Percentiles rank a stretch among this genome's conserved stretches.
phyloP scores from a whole-genome alignment of 2,329 filamentous ascomycete species.

The Trichoderma harzianum region DNA sequence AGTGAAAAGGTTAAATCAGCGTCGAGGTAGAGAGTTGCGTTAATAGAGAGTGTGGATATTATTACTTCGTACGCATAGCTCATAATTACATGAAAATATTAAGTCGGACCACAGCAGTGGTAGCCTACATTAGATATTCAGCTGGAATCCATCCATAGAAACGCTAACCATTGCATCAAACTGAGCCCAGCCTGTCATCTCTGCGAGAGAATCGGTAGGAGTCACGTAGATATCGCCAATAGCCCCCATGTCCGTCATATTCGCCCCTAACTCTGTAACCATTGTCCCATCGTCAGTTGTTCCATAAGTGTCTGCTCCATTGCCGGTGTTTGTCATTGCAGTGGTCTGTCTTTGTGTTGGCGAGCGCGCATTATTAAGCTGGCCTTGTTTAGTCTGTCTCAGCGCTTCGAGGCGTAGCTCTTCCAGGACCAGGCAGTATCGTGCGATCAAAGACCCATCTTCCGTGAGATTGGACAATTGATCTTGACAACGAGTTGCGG shows the following conservation, averaged over 20 bases:
- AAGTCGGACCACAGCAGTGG: too few species aligned
- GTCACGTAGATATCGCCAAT: slow-evolving; percentile 14
- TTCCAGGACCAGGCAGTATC: slow-evolving; percentile 5
- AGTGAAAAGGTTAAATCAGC: neutral
- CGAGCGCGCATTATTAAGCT: neutral
- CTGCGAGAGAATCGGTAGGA: slow-evolving; percentile 1
- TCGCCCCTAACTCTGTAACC: neutral
- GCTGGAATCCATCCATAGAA: slow-evolving; percentile 8
- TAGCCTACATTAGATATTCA: neutral
- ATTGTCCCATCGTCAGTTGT: neutral
- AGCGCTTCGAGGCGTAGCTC: slow-evolving; percentile 6
- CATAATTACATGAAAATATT: neutral
- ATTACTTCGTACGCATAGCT: neutral
- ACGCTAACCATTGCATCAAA: slow-evolving; percentile 14
- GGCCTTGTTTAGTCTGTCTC: slow-evolving; percentile 5
- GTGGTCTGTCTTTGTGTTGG: neutral
- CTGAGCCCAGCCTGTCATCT: slow-evolving; percentile 14
- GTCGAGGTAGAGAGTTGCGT: neutral
- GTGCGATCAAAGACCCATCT: neutral
- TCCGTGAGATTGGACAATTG: slow-evolving; percentile 5
- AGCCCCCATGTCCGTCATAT: slow-evolving; percentile 8
- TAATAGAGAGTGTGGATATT: neutral
- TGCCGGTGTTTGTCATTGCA: neutral
- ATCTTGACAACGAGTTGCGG: slow-evolving; percentile 7
- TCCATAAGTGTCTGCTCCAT: neutral